Evolutionary conservation across 1,284 basidiomycete species (phyloP).

Genomic region (Volvariella volvacea): DNA sequence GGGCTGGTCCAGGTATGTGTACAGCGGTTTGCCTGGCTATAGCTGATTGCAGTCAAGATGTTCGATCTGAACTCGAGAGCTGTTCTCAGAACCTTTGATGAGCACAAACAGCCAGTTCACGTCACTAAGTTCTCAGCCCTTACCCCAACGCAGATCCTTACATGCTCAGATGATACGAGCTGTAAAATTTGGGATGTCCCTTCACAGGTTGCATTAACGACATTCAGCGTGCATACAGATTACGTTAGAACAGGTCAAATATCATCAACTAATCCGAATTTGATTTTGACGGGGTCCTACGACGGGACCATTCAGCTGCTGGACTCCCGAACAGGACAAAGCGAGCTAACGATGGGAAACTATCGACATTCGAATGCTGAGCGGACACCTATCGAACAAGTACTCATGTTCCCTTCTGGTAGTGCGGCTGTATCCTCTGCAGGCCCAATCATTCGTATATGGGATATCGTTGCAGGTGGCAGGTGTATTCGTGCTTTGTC

Average conservation of each 20-base stretch:
- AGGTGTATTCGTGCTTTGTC: constrained; percentile 84
- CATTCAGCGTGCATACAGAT: constrained; percentile 85
- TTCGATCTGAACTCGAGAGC: constrained; percentile 96
- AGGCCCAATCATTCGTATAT: constrained; percentile 90
- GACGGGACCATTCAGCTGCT: constrained; percentile 89
- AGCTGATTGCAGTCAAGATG: constrained; percentile 41
- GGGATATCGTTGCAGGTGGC: constrained; percentile 94
- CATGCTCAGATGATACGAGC: constrained; percentile 95
- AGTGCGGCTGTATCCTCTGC: constrained; percentile 83
- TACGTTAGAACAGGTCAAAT: constrained; percentile 94
- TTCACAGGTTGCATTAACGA: constrained; percentile 75
- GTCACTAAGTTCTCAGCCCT: constrained; percentile 88
- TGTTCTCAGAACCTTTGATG: constrained; percentile 86
- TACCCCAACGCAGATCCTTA: constrained; percentile 78
- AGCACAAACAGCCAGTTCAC: constrained; percentile 94
- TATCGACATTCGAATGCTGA: constrained; percentile 21
- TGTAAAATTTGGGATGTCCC: constrained; percentile 95
- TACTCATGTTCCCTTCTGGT: constrained; percentile 89
- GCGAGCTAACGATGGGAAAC: constrained; percentile 75
- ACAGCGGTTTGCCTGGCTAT: not conserved
- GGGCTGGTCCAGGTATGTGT: constrained; percentile 78
- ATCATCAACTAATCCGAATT: constrained; percentile 74
- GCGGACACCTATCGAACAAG: constrained; percentile 81
- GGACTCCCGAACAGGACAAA: constrained; percentile 77
- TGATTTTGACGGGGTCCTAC: constrained; percentile 92